Conservation (phyloP, 2,329 filamentous ascomycete species). For the Magnaporthales sp. region DNA sequence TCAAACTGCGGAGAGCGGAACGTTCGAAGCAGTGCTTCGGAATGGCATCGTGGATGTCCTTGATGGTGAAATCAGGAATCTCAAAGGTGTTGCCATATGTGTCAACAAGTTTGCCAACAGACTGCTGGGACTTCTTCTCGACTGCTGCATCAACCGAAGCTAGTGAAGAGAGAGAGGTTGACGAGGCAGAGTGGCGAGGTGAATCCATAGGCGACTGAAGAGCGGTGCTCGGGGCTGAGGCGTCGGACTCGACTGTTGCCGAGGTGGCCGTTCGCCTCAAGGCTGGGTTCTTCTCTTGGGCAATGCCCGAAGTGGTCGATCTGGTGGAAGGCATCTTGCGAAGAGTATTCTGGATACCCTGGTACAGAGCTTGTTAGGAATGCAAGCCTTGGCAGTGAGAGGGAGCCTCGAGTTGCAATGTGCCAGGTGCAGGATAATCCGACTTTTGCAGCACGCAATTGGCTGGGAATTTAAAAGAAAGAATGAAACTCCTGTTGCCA, state of each 20-base stretch:
- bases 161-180: conserved; percentile 87
- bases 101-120: conserved; percentile 66
- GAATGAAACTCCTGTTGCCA: not conserved
- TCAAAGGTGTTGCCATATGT: conserved; percentile 93
- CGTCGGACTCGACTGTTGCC: conserved; percentile 30
- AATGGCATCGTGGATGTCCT: conserved; percentile 93
- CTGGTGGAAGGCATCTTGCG: conserved; percentile 6
- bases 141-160: conserved; percentile 56
- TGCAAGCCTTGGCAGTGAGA: not conserved
- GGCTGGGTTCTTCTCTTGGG: conserved; percentile 25
- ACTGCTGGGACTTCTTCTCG: conserved; percentile 19
- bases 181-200: conserved; percentile 60
- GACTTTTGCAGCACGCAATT: not conserved
- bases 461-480: not conserved
- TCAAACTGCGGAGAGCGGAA: conserved; percentile 64
- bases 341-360: not conserved
- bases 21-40: conserved; percentile 96
- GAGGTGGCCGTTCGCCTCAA: conserved; percentile 39
- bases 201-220: conserved; percentile 51
- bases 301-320: conserved; percentile 1
- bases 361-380: not conserved
- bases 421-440: not conserved
- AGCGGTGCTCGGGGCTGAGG: conserved; percentile 41
- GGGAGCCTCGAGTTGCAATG: not conserved
- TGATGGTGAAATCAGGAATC: conserved; percentile 93